phyloP scores from a whole-genome alignment of 768 basidiomycete genomes.

The Rhodotorula toruloides region DNA sequence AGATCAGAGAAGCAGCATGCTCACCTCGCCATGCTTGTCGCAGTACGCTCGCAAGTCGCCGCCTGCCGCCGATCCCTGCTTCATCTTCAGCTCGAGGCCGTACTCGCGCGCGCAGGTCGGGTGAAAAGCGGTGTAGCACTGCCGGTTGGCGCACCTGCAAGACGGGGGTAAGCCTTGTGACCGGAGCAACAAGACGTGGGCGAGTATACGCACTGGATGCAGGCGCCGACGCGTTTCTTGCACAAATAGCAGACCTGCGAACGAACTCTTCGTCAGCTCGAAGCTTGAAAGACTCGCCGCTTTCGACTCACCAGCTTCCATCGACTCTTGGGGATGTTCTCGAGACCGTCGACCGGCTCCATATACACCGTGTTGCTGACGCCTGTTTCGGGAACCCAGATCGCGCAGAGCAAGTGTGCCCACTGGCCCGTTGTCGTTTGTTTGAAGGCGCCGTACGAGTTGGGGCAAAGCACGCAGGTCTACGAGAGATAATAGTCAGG shows the following conservation, averaged over 20 bases:
- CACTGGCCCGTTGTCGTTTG: slow-evolving; percentile 87
- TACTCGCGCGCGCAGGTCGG: slow-evolving; percentile 85
- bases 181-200: too few relatives aligned
- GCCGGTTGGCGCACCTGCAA: slow-evolving; percentile 68
- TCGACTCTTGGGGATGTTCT: slow-evolving; percentile 77
- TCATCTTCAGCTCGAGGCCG: slow-evolving; percentile 60
- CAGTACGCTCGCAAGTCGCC: slow-evolving; percentile 67
- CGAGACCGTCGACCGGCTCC: slow-evolving; percentile 91
- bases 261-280: not conserved
- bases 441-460: slow-evolving; percentile 96
- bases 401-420: slow-evolving; percentile 93
- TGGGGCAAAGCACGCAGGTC: slow-evolving; percentile 93
- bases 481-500: slow-evolving; percentile 45
- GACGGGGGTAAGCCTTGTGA: not conserved
- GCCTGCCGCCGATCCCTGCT: slow-evolving; percentile 43
- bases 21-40: slow-evolving; percentile 82
- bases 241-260: slow-evolving; percentile 62
- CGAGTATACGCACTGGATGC: slow-evolving; percentile 70
- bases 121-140: slow-evolving; percentile 90
- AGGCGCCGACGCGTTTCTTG: slow-evolving; percentile 65
- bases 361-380: slow-evolving; percentile 94
- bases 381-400: slow-evolving; percentile 92
- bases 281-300: not conserved
- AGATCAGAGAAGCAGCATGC: slow-evolving; percentile 42
- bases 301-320: slow-evolving; percentile 80